These are phyloP conservation scores for Pythium folliculosum DNA, from an alignment of 352 stramenopile species.

Conservation along the genomic window DNA sequence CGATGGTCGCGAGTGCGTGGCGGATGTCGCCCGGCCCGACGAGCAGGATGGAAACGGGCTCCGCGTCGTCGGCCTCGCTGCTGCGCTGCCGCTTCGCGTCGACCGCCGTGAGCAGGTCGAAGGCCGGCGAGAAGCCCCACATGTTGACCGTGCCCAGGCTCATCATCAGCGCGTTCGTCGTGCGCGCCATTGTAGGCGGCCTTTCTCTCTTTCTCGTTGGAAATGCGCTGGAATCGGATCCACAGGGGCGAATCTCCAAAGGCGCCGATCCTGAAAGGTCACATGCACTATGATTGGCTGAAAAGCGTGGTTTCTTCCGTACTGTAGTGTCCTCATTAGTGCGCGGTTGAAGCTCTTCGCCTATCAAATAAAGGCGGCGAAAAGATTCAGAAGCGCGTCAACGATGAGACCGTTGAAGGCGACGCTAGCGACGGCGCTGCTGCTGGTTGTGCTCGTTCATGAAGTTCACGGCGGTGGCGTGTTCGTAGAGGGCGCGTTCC, in stretches of 20 bases:
- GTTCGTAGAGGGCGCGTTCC: conserved; percentile 11
- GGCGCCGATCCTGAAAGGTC: conserved; percentile 6
- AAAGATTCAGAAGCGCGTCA: background rate
- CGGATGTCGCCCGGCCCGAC: conserved; percentile 76
- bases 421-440: conserved; percentile 16
- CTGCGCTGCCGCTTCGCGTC: background rate
- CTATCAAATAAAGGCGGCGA: conserved; percentile 11
- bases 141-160: conserved; percentile 83
- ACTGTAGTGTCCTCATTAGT: conserved; percentile 9
- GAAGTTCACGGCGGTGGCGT: background rate
- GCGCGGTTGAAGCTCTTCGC: background rate
- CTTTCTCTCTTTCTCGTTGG: background rate
- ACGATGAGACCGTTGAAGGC: conserved; percentile 8
- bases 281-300: conserved; percentile 14
- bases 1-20: conserved; percentile 63
- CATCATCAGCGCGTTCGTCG: conserved; percentile 62
- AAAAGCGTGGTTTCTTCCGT: conserved; percentile 10
- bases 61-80: conserved; percentile 14
- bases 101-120: conserved; percentile 45
- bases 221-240: background rate
- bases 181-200: conserved; percentile 41
- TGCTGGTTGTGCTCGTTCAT: background rate
- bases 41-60: conserved; percentile 61
- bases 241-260: background rate
- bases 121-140: conserved; percentile 85